Evolutionary conservation across 495 filamentous ascomycete genomes (phyloP), one percentile per base, ranked within the genome.

Genomic region (Xanthoparmelia taractica): DNA sequence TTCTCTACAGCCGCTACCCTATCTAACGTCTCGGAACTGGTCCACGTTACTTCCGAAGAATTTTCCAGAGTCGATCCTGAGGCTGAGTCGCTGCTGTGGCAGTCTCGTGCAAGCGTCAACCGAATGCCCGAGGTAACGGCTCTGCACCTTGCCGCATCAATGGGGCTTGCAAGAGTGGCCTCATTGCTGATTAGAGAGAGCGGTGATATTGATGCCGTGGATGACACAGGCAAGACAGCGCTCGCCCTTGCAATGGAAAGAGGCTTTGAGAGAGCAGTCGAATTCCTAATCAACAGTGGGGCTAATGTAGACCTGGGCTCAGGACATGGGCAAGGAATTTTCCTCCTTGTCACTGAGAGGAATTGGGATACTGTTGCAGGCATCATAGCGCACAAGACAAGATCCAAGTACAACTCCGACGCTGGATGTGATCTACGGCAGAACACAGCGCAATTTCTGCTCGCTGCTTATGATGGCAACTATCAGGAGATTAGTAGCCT

Each of bases 391-490:
- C 15, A 58, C n/a, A 58, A 17, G 56, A 15, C 56, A 37, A 37
- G 34, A 37, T 37, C 34, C 34, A 37, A 37, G 4, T 37, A 37
- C 34, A 11, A 11, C 5, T 11, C 34, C 11, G 34, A 37, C 34
- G 34, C 34, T 37, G 34, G 34, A 37, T 37, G 34, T 37, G 34
- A 37, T 37, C 34, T 37, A 37, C 34, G 34, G 34, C 34, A 37
- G n/a, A 58, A 58, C 36, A 31, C 56, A 58, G 56, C 56, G 56
- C 56, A 58, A 29, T 37, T 37, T 17, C 23, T 58, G 56, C 34
- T 37, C 34, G 34, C 34, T 11, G 34, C 34, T 37, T 37, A 37
- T 37, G 34, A 37, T 37, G 34, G 34, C 34, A 37, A 37, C 34
- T 11, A 37, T 37, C 34, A 37, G 34, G 34, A 37, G 34, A 11